A percentile compares a stretch with the other conserved stretches of the same genome.
These are phyloP conservation scores for Nectriaceae sp. DNA, from an alignment of 2,329 filamentous ascomycete genomes.

Conservation along the genomic window DNA sequence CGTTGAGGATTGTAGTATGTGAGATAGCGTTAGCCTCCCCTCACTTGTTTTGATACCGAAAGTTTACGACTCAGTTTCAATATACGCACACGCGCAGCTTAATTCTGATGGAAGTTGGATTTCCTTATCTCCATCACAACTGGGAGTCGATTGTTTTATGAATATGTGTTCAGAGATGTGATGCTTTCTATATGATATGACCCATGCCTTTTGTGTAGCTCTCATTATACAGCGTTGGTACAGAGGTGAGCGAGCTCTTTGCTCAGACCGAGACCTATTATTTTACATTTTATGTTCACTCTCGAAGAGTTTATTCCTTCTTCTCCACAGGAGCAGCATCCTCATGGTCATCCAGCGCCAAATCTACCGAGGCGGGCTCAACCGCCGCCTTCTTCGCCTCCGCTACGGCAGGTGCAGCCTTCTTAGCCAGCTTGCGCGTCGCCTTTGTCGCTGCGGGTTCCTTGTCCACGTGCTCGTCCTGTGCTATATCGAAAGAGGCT, in stretches of 20 bases:
- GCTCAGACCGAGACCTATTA: slow-evolving; percentile 17
- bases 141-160: background rate
- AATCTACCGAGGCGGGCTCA: too few species aligned
- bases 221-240: slow-evolving; percentile 30
- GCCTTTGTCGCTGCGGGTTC: slow-evolving; percentile 10
- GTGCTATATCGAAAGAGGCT: slow-evolving; percentile 1
- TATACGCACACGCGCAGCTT: slow-evolving; percentile 10
- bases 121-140: too few species aligned
- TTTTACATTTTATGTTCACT: slow-evolving; percentile 19
- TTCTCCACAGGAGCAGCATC: slow-evolving; percentile 14
- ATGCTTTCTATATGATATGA: slow-evolving; percentile 28
- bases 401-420: slow-evolving; percentile 16
- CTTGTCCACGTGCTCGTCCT: too few species aligned
- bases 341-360: slow-evolving; percentile 8
- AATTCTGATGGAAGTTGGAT: background rate
- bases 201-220: slow-evolving; percentile 16
- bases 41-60: slow-evolving; percentile 20
- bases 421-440: slow-evolving; percentile 12
- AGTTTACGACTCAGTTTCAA: slow-evolving; percentile 20
- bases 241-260: slow-evolving; percentile 19
- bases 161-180: slow-evolving; percentile 22
- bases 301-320: slow-evolving; percentile 9
- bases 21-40: slow-evolving; percentile 16
- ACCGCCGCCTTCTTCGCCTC: slow-evolving; percentile 32
- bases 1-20: background rate